Base-by-base conservation (phyloP, 495 filamentous ascomycete species). In the Parathielavia hyrcaniae region DNA sequence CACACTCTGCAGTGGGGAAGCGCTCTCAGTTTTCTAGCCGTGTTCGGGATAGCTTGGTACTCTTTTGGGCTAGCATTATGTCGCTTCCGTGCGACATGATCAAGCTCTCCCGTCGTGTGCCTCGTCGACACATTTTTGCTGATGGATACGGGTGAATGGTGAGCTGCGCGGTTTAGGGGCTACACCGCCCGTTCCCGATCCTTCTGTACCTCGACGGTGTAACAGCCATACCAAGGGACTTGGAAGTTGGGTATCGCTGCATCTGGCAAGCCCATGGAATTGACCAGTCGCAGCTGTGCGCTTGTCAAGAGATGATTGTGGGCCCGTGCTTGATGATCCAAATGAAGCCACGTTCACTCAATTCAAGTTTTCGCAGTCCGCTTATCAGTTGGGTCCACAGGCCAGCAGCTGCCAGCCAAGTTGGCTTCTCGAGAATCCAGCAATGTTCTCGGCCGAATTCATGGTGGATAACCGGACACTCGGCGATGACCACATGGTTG, bases 181-280 rank as follows among this genome's bases (percentile, higher is more conserved):
- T 66, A 67, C 67, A 67, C 67, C 62, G 64, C 64, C 51, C 56
- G 39, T 54, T 55, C 35, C 36, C 17, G 32, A 41, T 17, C 12
- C 23, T 11, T 36, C 13, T 2, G 67, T 69, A 69, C 61, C 67
- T 43, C 40, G 52, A 22, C 35, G 35, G 50, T 44, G 20, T 14
- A 30, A 36, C 34, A 49, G 23, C 55, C 38, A 58, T 50, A 19
- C 54, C 45, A 34, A 50, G 60, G 8, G 57, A 69, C 65, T 58
- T 62, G 7, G 47, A 38, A 20, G 59, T 69, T 66, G 65, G 67
- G 67, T 69, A 69, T 57, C 53, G 49, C 26, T 68, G 67, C 67
- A 68, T 65, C 63, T 55, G 36, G 45, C 47, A 34, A 41, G 41
- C 19, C 39, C 19, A 30, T 30, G n/a, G 45, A 58, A 59, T 57